phyloP scores from a whole-genome alignment of 192 early-diverging fungal genomes.

The Tieghemiomyces parasiticus region DNA sequence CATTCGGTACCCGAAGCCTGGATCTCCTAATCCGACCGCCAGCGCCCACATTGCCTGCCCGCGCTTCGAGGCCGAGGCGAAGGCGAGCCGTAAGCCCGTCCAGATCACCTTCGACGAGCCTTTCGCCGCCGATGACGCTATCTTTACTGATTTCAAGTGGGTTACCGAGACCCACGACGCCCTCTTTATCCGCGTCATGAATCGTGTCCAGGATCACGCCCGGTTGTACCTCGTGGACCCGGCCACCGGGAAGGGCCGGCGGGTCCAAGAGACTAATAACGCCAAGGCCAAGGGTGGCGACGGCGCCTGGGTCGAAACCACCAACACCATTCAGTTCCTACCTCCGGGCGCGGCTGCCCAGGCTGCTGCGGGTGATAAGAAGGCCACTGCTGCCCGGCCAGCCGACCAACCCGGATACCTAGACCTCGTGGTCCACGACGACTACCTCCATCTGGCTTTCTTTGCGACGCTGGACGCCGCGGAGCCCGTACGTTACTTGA shows the following conservation, averaged over 20 bases:
- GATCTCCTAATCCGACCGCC: conserved; percentile 69
- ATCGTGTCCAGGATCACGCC: conserved; percentile 78
- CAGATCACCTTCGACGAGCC: conserved; percentile 23
- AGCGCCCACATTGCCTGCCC: conserved; percentile 51
- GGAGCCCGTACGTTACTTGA: conserved; percentile 38
- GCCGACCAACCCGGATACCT: conserved; percentile 48
- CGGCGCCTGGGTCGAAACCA: conserved; percentile 58
- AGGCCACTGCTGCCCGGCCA: too few relatives aligned
- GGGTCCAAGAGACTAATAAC: conserved; percentile 42
- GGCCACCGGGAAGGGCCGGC: conserved; percentile 20
- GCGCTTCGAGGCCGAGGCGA: conserved; percentile 16
- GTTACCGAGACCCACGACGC: conserved; percentile 36
- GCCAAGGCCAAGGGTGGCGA: conserved; percentile 34
- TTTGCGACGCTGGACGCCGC: conserved; percentile 32
- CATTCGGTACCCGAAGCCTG: conserved; percentile 87
- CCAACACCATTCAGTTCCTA: conserved; percentile 20
- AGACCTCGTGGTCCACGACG: conserved; percentile 46
- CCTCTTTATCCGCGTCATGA: conserved; percentile 67
- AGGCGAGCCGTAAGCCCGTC: conserved; percentile 16
- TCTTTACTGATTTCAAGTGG: conserved; percentile 80
- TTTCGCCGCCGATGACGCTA: conserved; percentile 41
- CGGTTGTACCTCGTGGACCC: conserved; percentile 44
- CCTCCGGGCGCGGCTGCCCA: conserved; percentile 9
- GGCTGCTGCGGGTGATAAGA: conserved; percentile 19
- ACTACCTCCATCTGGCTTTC: conserved; percentile 51